Evolutionary conservation across 2,329 filamentous ascomycete genomes (phyloP), one percentile per base, ranked within the genome.

Genomic region (Chrysosphaeria jannelii): DNA sequence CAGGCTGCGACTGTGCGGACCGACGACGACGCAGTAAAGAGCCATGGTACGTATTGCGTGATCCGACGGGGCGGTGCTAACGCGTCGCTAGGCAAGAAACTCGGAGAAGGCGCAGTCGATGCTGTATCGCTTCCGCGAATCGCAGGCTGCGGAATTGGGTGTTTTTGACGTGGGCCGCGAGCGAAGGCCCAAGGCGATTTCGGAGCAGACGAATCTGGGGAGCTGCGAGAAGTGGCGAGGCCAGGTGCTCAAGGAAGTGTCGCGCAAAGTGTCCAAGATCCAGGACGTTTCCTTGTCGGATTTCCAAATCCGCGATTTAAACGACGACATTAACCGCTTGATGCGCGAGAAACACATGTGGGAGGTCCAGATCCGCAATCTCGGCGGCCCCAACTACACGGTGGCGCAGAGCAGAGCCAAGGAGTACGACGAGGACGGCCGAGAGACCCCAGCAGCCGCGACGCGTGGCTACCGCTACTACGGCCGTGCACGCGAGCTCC

Each of bases 261-360:
- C 70, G 32, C 78, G 85, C 46, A 97, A 97, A 46, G 76, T 97
- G 27, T 76, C 76, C 31, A 74, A 74, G 40, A 93, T 97, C 48
- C 85, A 97, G 43, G 85, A 97, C 36, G 52, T 62, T 6, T 66
- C 69, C 22, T 57, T 97, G n/a, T 76, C 65, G 46, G 85, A 97
- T 53, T 93, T 72, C 51, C 85, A 93, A 53, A 76, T 97, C 44
- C 59, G 85, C 38, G 85, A 97, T 46, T 54, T 97, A 40, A 97
- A 97, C 50, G 85, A 97, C 45, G 85, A 97, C 47, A 89, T 97
- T 54, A 97, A 97, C 54, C 89, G 90, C 49, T 58, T 90, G 30
- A 91, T 97, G 75, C 67, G 78, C 32, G 85, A 97, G 51, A 97
- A 97, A 47, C 78, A 88, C 57, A 79, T 89, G 59, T 97, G 85